Percentiles rank a stretch among this genome's conserved stretches.
Evolutionary conservation across 2,329 filamentous ascomycete species (phyloP).

Genomic region (Daldinia sp.): DNA sequence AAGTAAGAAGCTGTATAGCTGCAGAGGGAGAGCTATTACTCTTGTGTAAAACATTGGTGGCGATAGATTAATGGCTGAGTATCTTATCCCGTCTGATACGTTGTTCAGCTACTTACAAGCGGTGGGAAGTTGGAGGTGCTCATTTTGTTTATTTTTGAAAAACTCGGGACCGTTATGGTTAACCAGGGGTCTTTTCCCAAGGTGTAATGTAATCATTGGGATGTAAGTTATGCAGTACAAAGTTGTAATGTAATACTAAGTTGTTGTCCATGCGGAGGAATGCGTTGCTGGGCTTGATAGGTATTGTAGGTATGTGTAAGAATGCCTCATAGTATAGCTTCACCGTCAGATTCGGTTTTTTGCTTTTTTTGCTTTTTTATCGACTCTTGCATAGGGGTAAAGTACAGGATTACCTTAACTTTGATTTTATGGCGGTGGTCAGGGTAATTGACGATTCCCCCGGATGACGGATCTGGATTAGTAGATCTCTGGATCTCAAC

Average conservation of each 20-base stretch:
- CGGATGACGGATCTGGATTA: constrained; percentile 43
- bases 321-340: not conserved
- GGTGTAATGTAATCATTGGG: not conserved
- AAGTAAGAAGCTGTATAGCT: not conserved
- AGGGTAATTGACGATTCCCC: constrained; percentile 25
- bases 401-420: constrained; percentile 8
- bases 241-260: not conserved
- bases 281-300: not conserved
- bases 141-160: constrained; percentile 8
- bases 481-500: constrained; percentile 42
- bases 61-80: not conserved
- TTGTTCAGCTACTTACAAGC: not conserved
- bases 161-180: not conserved
- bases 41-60: not conserved
- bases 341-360: constrained; percentile 27
- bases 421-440: not conserved
- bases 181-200: not conserved
- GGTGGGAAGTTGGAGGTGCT: not conserved
- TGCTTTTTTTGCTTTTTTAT: constrained; percentile 6
- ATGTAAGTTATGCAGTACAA: not conserved
- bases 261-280: constrained; percentile 2
- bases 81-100: not conserved
- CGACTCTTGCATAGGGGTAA: constrained; percentile 14
- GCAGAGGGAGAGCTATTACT: not conserved
- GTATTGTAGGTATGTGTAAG: not conserved